Conservation (phyloP, 2,329 filamentous ascomycete genomes). For the Diaporthe eres region DNA sequence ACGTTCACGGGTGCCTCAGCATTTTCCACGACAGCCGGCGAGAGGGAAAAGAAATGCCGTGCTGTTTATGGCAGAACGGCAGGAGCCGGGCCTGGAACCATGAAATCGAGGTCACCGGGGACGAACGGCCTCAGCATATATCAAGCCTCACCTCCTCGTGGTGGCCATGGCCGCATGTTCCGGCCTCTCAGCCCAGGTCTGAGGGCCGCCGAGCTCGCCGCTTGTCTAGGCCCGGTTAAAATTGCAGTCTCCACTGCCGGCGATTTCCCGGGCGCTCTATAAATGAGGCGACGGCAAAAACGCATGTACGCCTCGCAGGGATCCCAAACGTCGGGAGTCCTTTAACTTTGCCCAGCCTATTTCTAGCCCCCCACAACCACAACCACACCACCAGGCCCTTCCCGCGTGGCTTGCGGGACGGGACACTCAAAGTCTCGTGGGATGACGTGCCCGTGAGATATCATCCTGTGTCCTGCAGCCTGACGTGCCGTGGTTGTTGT, state of each 20-base stretch:
- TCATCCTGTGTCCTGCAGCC: background rate
- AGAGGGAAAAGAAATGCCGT: background rate
- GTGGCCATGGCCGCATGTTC: background rate
- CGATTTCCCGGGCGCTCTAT: conserved; percentile 13
- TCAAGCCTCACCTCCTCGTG: background rate
- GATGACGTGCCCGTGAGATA: background rate
- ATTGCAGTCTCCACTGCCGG: conserved; percentile 22
- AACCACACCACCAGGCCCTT: background rate
- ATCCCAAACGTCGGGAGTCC: conserved; percentile 13
- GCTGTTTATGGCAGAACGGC: background rate
- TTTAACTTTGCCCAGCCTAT: background rate
- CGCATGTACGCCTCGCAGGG: conserved; percentile 18
- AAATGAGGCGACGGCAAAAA: conserved; percentile 28
- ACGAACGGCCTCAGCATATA: background rate
- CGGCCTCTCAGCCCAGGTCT: background rate
- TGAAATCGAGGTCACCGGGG: background rate
- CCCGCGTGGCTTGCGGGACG: background rate
- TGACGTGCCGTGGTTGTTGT: background rate
- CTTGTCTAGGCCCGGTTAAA: conserved; percentile 1
- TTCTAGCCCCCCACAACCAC: background rate
- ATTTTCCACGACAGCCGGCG: background rate
- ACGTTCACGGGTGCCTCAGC: background rate
- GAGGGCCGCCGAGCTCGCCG: conserved; percentile 9
- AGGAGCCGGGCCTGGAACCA: background rate
- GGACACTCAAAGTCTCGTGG: background rate